Conservation (phyloP, 2,329 filamentous ascomycete genomes). For the Claviceps sp. region DNA sequence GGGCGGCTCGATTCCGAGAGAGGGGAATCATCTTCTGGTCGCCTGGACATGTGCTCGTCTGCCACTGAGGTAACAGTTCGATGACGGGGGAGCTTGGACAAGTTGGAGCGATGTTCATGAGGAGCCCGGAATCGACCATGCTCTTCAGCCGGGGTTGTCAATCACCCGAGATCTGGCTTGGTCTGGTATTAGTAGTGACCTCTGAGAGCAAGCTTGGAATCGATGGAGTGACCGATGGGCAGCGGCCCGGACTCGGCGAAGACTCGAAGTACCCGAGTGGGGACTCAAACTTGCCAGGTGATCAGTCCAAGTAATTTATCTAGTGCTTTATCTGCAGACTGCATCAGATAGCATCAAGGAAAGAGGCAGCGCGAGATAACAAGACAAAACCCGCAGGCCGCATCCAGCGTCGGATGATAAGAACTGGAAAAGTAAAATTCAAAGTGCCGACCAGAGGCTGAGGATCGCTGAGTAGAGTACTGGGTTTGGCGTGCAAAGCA, state of each 20-base stretch:
- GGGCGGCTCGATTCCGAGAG: constrained; percentile 41
- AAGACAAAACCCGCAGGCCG: background rate
- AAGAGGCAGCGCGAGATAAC: background rate
- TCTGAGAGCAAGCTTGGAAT: background rate
- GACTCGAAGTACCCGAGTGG: too few species aligned
- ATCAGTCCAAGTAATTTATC: background rate
- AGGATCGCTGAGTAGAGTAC: background rate
- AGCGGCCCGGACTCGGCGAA: background rate
- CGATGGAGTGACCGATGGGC: background rate
- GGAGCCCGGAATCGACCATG: background rate
- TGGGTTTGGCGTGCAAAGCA: background rate
- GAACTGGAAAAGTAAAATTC: background rate
- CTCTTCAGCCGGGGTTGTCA: background rate
- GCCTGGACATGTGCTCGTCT: constrained; percentile 45
- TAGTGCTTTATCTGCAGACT: background rate
- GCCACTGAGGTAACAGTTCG: constrained; percentile 6
- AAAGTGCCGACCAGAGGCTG: background rate
- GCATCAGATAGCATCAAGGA: constrained; percentile 1
- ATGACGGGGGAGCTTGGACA: constrained; percentile 4
- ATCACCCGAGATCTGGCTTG: background rate
- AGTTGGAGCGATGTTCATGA: background rate
- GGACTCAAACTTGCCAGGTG: background rate
- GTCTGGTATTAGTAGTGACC: background rate
- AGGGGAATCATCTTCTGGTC: constrained; percentile 41
- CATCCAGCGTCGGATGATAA: background rate